A percentile compares a stretch with the other conserved stretches of the same genome.
phyloP scores from a whole-genome alignment of 306 rosid species.

The Betula pendula region DNA sequence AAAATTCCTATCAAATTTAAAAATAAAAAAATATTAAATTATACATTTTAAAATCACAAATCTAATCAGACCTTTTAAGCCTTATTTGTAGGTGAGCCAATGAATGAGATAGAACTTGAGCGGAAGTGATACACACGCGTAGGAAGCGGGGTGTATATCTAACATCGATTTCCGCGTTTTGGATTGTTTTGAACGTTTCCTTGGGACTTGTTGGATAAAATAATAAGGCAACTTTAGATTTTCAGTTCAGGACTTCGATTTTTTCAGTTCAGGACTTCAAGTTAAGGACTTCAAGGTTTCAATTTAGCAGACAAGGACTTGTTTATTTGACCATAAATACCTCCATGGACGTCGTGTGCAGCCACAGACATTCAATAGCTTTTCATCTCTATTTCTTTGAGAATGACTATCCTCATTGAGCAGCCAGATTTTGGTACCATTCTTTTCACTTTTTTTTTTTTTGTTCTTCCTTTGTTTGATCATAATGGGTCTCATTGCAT shows the following conservation, averaged over 20 bases:
- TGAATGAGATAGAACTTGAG: not conserved
- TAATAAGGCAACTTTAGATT: not conserved
- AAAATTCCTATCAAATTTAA: no score
- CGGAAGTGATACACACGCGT: not conserved
- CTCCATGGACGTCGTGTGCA: not conserved
- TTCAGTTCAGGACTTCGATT: conserved; percentile 52
- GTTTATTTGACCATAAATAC: conserved; percentile 31
- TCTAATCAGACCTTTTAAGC: no score
- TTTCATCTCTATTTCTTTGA: not conserved
- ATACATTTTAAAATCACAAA: no score
- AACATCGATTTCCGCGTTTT: no score
- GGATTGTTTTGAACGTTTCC: conserved; percentile 26
- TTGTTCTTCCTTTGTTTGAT: not conserved
- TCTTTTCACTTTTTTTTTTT: not conserved
- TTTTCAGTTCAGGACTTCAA: conserved; percentile 51
- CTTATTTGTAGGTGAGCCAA: not conserved
- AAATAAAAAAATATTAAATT: no score
- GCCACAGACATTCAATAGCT: not conserved
- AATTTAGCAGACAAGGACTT: conserved; percentile 45
- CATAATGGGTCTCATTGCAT: not conserved
- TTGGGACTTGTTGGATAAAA: not conserved
- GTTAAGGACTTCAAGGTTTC: conserved; percentile 45
- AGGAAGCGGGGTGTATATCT: not conserved
- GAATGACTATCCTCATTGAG: conserved; percentile 60
- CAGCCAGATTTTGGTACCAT: conserved; percentile 48